phyloP scores from a whole-genome alignment of 305 asterid genomes.

The Stenogyne calaminthoides region DNA sequence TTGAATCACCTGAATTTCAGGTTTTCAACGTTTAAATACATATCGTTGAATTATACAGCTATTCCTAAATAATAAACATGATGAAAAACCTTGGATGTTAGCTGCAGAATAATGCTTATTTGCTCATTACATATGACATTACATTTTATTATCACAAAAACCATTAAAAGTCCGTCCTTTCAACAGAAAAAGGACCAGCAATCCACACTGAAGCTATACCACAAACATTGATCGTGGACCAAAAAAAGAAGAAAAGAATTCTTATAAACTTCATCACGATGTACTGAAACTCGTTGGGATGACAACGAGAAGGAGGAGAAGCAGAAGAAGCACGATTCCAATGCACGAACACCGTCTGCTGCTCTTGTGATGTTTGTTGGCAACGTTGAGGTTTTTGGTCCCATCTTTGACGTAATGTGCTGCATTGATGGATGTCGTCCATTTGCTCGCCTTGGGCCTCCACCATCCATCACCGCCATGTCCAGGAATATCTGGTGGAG shows the following conservation, averaged over 20 bases:
- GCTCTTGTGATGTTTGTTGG: conserved; percentile 69
- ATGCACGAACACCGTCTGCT: conserved; percentile 74
- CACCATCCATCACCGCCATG: conserved; percentile 97
- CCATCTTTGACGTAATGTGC: conserved; percentile 69
- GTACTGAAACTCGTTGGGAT: conserved; percentile 69
- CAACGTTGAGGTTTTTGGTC: conserved; percentile 67
- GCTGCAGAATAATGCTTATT: too few species aligned
- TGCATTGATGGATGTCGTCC: conserved; percentile 85
- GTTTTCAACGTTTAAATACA: too few species aligned
- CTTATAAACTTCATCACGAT: conserved; percentile 41
- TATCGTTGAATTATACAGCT: too few species aligned
- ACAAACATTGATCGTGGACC: conserved; percentile 17
- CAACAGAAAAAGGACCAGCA: not conserved
- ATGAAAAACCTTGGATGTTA: too few species aligned
- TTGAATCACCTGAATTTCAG: too few species aligned
- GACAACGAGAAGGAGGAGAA: conserved; percentile 54
- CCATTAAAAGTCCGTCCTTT: too few species aligned
- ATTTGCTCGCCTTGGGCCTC: conserved; percentile 89
- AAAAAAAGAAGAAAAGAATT: conserved; percentile 21
- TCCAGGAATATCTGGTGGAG: conserved; percentile 87
- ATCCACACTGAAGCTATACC: too few species aligned
- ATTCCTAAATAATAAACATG: too few species aligned
- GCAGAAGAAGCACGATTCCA: conserved; percentile 62
- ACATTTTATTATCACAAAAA: not conserved
- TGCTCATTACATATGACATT: not conserved